Percentiles rank a stretch among this genome's conserved stretches.
These are phyloP conservation scores for Ceratocystis huliohia DNA, from an alignment of 2,329 filamentous ascomycete species.

Conservation along the genomic window DNA sequence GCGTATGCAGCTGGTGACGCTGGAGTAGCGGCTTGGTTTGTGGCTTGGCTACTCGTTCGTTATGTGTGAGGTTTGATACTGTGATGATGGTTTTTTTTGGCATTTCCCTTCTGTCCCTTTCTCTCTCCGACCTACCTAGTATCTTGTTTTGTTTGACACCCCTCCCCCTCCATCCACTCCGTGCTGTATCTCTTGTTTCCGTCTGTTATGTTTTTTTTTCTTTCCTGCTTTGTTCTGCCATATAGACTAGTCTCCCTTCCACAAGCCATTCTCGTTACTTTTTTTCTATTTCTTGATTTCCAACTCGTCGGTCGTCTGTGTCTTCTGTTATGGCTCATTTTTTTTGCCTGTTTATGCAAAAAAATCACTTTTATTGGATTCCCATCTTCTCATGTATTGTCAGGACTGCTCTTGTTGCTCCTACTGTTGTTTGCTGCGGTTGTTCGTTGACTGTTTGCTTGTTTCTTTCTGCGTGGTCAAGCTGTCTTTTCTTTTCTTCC, in stretches of 20 bases:
- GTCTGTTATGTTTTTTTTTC: not conserved
- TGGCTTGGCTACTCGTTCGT: not conserved
- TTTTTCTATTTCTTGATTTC: not conserved
- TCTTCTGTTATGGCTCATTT: not conserved
- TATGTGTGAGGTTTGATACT: not conserved
- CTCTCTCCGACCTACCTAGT: constrained; percentile 17
- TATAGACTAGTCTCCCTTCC: not conserved
- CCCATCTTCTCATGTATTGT: not conserved
- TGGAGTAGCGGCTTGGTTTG: constrained; percentile 32
- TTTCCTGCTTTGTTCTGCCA: not conserved
- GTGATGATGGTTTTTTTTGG: not conserved
- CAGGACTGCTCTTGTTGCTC: no score
- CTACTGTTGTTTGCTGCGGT: no score
- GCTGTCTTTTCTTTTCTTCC: constrained; percentile 20
- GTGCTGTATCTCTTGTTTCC: no score
- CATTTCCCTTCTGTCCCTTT: not conserved
- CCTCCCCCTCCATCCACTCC: no score
- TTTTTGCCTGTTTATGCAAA: not conserved
- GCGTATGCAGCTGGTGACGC: constrained; percentile 54
- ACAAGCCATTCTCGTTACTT: not conserved
- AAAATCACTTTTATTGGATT: not conserved
- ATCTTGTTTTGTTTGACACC: not conserved
- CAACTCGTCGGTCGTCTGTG: not conserved
- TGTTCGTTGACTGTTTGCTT: no score
- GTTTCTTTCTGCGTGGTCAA: not conserved